Conservation (phyloP, 306 rosid species). For the Rosa lucieae region DNA sequence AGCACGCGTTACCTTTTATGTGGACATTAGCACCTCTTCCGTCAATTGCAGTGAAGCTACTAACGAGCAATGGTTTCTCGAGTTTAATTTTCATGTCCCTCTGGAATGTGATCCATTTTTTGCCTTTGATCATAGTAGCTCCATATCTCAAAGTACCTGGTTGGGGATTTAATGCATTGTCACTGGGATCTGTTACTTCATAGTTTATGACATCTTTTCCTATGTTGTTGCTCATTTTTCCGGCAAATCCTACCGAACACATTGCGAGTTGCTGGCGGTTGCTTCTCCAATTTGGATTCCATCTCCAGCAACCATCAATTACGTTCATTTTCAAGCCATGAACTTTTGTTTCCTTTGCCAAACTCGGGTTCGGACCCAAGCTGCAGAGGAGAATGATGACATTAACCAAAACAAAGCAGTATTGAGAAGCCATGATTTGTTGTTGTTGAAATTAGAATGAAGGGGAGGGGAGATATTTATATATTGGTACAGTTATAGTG, state of each 20-base stretch:
- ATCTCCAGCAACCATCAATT: conserved; percentile 49
- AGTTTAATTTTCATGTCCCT: conserved; percentile 38
- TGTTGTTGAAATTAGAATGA: not conserved
- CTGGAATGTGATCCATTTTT: conserved; percentile 47
- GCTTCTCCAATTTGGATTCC: conserved; percentile 38
- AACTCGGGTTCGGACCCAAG: not conserved
- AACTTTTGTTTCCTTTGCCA: not conserved
- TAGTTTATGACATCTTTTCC: conserved; percentile 32
- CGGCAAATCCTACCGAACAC: conserved; percentile 43
- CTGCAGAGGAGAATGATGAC: not conserved
- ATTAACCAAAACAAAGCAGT: conserved; percentile 1
- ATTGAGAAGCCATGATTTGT: conserved; percentile 15
- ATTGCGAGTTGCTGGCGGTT: conserved; percentile 37
- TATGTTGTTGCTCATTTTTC: conserved; percentile 44
- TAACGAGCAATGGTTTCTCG: conserved; percentile 36
- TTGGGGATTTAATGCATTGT: conserved; percentile 33
- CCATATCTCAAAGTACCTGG: conserved; percentile 44
- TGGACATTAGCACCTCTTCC: conserved; percentile 45
- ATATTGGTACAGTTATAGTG: not conserved
- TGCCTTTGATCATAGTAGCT: conserved; percentile 34
- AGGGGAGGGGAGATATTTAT: not conserved
- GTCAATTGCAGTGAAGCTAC: conserved; percentile 47
- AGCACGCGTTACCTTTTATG: conserved; percentile 41
- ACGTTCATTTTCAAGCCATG: conserved; percentile 22
- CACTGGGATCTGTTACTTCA: conserved; percentile 39